Conservation (phyloP, 2,329 filamentous ascomycete species). For the Epicoccum sorghinum region DNA sequence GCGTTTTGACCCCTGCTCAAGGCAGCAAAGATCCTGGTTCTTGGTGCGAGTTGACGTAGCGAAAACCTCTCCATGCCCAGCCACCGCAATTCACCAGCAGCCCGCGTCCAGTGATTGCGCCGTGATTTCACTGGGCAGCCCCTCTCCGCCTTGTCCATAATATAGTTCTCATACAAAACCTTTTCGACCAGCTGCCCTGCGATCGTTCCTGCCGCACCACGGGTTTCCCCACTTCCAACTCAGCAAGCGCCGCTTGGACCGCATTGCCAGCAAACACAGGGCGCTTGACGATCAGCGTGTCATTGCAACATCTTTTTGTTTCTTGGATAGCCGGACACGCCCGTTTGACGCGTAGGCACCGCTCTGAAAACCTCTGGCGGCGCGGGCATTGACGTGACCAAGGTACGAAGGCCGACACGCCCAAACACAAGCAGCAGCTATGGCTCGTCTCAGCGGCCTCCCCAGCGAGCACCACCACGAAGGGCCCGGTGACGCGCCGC, state of each 20-base stretch:
- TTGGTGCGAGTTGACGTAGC: constrained; percentile 14
- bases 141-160: constrained; percentile 1
- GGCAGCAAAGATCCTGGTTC: constrained; percentile 14
- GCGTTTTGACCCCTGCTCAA: constrained; percentile 15
- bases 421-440: constrained; percentile 14
- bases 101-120: constrained; percentile 3
- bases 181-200: constrained; percentile 10
- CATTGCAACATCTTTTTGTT: constrained; percentile 13
- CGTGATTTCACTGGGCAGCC: constrained; percentile 9
- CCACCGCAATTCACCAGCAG: constrained; percentile 14
- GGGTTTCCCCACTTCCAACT: not conserved
- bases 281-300: constrained; percentile 14
- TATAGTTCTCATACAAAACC: constrained; percentile 7
- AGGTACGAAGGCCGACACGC: constrained; percentile 8
- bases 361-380: not conserved
- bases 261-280: constrained; percentile 6
- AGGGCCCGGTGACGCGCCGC: constrained; percentile 42
- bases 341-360: constrained; percentile 4
- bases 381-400: constrained; percentile 1
- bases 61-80: constrained; percentile 17
- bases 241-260: constrained; percentile 9
- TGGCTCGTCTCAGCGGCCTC: constrained; percentile 44
- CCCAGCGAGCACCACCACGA: constrained; percentile 45
- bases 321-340: constrained; percentile 14
- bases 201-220: constrained; percentile 4